phyloP scores from a whole-genome alignment of 2,329 filamentous ascomycete genomes.

The Botrytis fabae region DNA sequence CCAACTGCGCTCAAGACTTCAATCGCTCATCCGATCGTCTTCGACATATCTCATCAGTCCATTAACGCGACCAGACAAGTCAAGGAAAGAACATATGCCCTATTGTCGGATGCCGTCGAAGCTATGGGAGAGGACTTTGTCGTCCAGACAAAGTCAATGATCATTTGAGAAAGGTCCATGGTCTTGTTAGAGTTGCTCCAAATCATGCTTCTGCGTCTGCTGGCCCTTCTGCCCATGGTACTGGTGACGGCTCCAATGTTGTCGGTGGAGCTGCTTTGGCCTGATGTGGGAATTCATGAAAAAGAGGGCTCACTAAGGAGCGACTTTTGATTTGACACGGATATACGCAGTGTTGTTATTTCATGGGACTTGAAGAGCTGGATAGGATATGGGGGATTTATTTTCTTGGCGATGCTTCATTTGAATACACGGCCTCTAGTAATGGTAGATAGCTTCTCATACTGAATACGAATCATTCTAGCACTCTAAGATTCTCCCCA shows the following conservation, averaged over 20 bases:
- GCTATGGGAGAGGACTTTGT: conserved; percentile 9
- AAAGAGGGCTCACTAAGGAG: no score
- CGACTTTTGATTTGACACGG: neutral
- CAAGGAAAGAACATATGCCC: neutral
- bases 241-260: no score
- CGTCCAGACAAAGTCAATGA: conserved; percentile 8
- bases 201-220: neutral
- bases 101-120: conserved; percentile 5
- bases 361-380: neutral
- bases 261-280: neutral
- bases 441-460: neutral
- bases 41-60: conserved; percentile 2
- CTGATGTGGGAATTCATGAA: neutral
- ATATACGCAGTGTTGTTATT: neutral
- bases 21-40: neutral
- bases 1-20: neutral
- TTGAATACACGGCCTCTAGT: neutral
- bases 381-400: neutral
- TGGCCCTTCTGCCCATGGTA: neutral
- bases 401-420: neutral
- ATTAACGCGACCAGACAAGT: neutral
- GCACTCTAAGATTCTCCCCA: neutral
- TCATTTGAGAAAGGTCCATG: conserved; percentile 9
- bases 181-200: neutral
- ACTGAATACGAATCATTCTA: neutral